Evolutionary conservation across 2,329 filamentous ascomycete species (phyloP), one percentile per base, ranked within the genome.

Genomic region (Hypoxylon sp.): DNA sequence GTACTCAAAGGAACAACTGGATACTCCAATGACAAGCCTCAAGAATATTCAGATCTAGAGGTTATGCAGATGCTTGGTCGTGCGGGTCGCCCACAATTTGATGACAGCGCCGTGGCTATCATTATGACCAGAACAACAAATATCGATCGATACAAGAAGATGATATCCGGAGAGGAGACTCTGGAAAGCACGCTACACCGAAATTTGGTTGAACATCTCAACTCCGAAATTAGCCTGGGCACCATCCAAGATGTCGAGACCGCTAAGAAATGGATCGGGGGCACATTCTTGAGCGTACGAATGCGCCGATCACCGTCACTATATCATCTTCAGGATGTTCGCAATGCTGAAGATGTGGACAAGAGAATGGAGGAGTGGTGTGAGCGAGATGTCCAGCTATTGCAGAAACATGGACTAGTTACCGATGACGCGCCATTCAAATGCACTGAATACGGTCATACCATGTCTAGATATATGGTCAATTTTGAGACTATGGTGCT

Each of bases 61-160:
- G 87, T 95, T 68, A 95, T 95, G 91, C 93, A 97, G 74, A 97
- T 97, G 93, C 86, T 97, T 53, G 93, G 93, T 5, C 89, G 93
- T 70, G 93, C 93, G 55, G 93, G 94, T 1, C 85, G 93, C 19
- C 93, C 94, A 5, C 94, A 97, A 75, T 97, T 94, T 69, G 94
- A 95, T 73, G 85, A 88, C 54, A 92, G 83, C 64, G 93, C 92
- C 2, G 86, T 90, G 42, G 94, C 92, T 10, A 89, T 96, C 14
- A 94, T 97, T 60, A 88, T 97, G 82, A 96, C 93, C 0, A 86
- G 88, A 24, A 82, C 84, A n/a, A 82, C 88, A 3, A 91, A 90
- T 54, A 87, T 88, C 5, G 74, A 84, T 1, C 85, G 87, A 54
- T 97, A 96, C 74, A 88, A 94, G 72, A 88, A 84, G 71, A 89